Base-by-base conservation (phyloP, 192 early-diverging fungal species). In the Coemansia reversa region DNA sequence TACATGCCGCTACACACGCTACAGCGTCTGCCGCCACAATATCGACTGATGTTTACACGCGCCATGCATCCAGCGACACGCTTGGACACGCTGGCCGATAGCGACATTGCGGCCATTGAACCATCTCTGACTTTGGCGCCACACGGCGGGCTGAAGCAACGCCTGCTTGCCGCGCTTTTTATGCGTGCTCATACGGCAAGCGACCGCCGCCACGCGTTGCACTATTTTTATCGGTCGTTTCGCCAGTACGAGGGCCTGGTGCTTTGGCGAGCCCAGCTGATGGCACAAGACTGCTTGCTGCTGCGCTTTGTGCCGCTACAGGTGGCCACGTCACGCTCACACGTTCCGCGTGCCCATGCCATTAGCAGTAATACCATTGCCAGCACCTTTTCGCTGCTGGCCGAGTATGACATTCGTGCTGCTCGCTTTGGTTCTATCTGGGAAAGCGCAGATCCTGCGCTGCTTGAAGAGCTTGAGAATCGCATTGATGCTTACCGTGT, bases 271-370 rank as follows among this genome's bases (percentile, higher is more conserved):
- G 79, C 74, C 3, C 79, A 82, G 55, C 73, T 82, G 54, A 56
- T 82, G 22, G 51, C 63, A 12, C 27, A 32, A 7, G 55, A 66
- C 1, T 3, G 51, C 3, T 29, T 82, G 51, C 79, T 82, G 1
- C 35, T 82, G 61, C 69, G 74, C 22, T 82, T 74, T 67, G 79
- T 76, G n/a, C 70, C 79, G 4, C 22, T 82, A 53, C 79, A 76
- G 23, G 64, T 74, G 19, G 79, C 79, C 25, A 73, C 67, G 2
- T 69, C 74, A 47, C 63, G 73, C 11, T 63, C 79, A 6, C 67
- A 81, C 33, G 35, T 63, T 20, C 53, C 63, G 5, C 66, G 70
- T n/a, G 27, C 70, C 11, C 51, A 69, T 27, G 55, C 67, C 11
- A 29, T 60, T 16, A 69, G 33, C 61, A 65, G 71, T 58, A 60